Conservation (phyloP, 495 filamentous ascomycete genomes). For the Platismatia glauca region DNA sequence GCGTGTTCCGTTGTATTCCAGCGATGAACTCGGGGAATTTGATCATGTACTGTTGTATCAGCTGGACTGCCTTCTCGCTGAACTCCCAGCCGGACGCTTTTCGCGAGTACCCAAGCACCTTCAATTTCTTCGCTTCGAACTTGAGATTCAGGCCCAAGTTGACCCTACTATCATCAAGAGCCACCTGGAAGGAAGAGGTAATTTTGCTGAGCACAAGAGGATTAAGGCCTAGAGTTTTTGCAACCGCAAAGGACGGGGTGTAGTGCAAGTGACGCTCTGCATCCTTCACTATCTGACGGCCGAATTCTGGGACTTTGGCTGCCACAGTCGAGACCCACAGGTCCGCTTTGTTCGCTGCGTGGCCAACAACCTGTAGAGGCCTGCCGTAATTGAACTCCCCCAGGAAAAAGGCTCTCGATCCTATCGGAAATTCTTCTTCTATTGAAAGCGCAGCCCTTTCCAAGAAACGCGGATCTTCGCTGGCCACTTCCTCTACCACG, state of each 20-base stretch:
- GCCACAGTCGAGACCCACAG: constrained; percentile 63
- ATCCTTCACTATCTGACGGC: constrained; percentile 55
- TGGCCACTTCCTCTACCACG: constrained; percentile 81
- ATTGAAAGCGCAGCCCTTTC: constrained; percentile 78
- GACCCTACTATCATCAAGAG: constrained; percentile 63
- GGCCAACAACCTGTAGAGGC: constrained; percentile 72
- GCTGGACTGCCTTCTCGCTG: constrained; percentile 68
- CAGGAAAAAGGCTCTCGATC: constrained; percentile 83
- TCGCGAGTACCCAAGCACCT: constrained; percentile 92
- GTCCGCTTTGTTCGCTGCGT: constrained; percentile 62
- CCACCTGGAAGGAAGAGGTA: constrained; percentile 82
- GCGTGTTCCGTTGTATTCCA: constrained; percentile 67
- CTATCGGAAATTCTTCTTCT: constrained; percentile 82
- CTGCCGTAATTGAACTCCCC: constrained; percentile 91
- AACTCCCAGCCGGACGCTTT: constrained; percentile 90
- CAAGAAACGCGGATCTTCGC: constrained; percentile 86
- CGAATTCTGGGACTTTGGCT: constrained; percentile 71
- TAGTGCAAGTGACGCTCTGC: constrained; percentile 65
- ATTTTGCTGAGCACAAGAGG: constrained; percentile 89
- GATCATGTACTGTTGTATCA: constrained; percentile 82
- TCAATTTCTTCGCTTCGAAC: constrained; percentile 88
- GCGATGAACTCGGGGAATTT: constrained; percentile 93
- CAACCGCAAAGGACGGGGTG: constrained; percentile 76
- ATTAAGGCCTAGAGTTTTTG: constrained; percentile 70
- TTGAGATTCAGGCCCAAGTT: constrained; percentile 96